These are phyloP conservation scores for Tagetes patula DNA, from an alignment of 129 eudicot genomes.

Conservation along the genomic window DNA sequence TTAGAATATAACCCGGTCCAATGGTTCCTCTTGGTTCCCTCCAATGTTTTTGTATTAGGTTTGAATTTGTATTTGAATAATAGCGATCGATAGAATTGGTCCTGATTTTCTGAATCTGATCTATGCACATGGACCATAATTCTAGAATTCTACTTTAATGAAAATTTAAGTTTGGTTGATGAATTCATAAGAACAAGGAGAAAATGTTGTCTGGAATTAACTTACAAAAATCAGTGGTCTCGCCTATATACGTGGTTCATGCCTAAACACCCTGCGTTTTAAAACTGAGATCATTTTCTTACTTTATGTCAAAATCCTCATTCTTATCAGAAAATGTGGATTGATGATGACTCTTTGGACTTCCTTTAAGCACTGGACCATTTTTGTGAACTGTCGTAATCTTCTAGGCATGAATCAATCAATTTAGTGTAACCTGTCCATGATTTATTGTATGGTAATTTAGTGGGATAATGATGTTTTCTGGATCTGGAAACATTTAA, in stretches of 20 bases:
- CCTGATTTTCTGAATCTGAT: too few species aligned
- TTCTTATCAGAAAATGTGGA: slow-evolving; percentile 10
- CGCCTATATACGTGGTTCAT: not conserved
- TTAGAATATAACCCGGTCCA: too few species aligned
- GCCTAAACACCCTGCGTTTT: not conserved
- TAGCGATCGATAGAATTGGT: too few species aligned
- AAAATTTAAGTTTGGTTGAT: too few species aligned
- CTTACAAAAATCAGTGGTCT: not conserved
- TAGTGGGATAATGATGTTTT: slow-evolving; percentile 16
- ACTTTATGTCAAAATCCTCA: slow-evolving; percentile 7
- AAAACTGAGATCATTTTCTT: not conserved
- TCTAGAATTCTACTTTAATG: too few species aligned
- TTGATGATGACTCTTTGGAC: slow-evolving; percentile 28
- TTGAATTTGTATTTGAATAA: too few species aligned
- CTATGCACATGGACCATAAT: too few species aligned
- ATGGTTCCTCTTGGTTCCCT: too few species aligned
- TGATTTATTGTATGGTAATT: slow-evolving; percentile 22
- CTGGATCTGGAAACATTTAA: not conserved
- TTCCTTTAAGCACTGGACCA: slow-evolving; percentile 24
- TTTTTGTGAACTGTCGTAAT: slow-evolving; percentile 22
- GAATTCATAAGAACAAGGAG: too few species aligned
- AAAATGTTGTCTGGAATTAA: not conserved
- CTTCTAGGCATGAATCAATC: slow-evolving; percentile 16
- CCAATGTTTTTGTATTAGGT: too few species aligned
- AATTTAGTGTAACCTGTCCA: slow-evolving; percentile 25